Evolutionary conservation across 2,329 filamentous ascomycete species (phyloP).

Genomic region (Karstenula rhodostoma): DNA sequence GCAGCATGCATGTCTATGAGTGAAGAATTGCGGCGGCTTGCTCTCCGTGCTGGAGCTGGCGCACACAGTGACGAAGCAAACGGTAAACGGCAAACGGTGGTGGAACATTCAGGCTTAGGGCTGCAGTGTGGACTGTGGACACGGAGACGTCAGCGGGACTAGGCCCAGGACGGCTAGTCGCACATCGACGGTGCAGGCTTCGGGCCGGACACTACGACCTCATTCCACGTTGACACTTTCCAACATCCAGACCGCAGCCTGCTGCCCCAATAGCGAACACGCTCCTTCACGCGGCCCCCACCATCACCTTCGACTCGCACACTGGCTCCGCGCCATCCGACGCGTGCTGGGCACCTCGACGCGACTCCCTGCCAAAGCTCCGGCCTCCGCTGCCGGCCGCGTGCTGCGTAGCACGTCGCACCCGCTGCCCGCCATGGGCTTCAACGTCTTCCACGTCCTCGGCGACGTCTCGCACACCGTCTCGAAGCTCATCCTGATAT

Average conservation of each 20-base stretch:
- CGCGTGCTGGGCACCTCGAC: slow-evolving; percentile 9
- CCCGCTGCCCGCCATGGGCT: slow-evolving; percentile 35
- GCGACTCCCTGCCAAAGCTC: slow-evolving; percentile 7
- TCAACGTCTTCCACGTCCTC: slow-evolving; percentile 73
- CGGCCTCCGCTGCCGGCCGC: slow-evolving; percentile 31
- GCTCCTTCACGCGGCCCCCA: not conserved
- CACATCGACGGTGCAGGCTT: not conserved
- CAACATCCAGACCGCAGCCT: slow-evolving; percentile 2
- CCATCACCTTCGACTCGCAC: not conserved
- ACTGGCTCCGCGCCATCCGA: slow-evolving; percentile 2
- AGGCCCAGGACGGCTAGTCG: not conserved
- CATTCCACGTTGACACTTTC: slow-evolving; percentile 5
- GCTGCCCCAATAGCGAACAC: not conserved
- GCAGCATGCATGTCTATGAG: not conserved
- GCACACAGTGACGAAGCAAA: not conserved
- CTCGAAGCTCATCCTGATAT: slow-evolving; percentile 90
- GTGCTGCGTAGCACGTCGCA: slow-evolving; percentile 31
- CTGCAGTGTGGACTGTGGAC: not conserved
- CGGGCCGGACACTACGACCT: not conserved
- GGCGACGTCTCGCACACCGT: slow-evolving; percentile 85
- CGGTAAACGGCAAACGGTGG: not conserved
- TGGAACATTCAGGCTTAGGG: no score
- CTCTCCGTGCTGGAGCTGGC: not conserved
- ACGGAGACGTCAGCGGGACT: not conserved
- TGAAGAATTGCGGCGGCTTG: not conserved